Conservation (phyloP, 2,329 filamentous ascomycete species). For the Whalleya microplaca region DNA sequence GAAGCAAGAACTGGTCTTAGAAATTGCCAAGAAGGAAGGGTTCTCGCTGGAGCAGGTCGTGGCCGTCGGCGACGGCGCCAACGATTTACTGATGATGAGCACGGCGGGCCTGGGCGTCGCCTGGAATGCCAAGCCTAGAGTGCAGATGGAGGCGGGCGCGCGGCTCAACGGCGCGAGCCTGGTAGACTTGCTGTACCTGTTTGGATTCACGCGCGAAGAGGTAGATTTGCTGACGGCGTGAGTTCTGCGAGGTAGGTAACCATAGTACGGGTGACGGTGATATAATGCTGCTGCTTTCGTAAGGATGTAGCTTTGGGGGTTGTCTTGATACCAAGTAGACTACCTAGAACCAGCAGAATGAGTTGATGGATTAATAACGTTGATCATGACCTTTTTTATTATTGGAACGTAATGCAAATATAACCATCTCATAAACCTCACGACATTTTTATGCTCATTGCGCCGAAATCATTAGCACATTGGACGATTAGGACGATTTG, state of each 20-base stretch:
- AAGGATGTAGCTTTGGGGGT: slow-evolving; percentile 9
- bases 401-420: background rate
- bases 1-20: slow-evolving; percentile 71
- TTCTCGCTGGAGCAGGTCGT: slow-evolving; percentile 69
- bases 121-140: slow-evolving; percentile 82
- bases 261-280: slow-evolving; percentile 7
- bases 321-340: slow-evolving; percentile 32
- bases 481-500: too few species aligned
- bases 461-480: too few species aligned
- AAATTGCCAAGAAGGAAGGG: slow-evolving; percentile 71
- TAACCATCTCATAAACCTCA: background rate
- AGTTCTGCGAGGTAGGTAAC: slow-evolving; percentile 19
- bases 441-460: background rate
- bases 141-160: slow-evolving; percentile 76
- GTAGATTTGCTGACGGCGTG: slow-evolving; percentile 51
- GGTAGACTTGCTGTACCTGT: slow-evolving; percentile 72
- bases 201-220: slow-evolving; percentile 73
- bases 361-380: background rate
- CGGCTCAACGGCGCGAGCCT: slow-evolving; percentile 73
- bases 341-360: background rate
- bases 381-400: background rate
- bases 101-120: slow-evolving; percentile 77
- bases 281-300: slow-evolving; percentile 7
- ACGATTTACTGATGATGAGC: slow-evolving; percentile 80
- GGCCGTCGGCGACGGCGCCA: slow-evolving; percentile 80